phyloP scores from a whole-genome alignment of 2,329 filamentous ascomycete genomes.

The Dothideomycetidae sp. region DNA sequence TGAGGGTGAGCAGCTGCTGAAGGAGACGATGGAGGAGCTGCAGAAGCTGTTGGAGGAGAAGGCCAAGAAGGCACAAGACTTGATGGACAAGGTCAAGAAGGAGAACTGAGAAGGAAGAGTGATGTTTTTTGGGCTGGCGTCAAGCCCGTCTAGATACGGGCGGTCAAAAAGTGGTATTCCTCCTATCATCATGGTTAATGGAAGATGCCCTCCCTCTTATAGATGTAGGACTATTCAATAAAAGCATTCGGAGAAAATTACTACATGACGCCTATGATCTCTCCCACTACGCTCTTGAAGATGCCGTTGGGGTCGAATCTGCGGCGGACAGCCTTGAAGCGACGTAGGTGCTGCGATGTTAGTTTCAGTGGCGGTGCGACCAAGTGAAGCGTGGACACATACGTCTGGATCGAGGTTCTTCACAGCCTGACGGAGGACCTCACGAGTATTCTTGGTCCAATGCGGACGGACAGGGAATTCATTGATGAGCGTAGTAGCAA shows the following conservation, averaged over 20 bases:
- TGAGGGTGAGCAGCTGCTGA: conserved; percentile 54
- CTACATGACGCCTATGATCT: neutral
- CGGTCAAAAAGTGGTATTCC: too few relatives aligned
- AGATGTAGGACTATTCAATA: neutral
- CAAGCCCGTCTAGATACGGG: too few relatives aligned
- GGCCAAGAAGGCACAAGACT: conserved; percentile 42
- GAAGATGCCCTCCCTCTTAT: too few relatives aligned
- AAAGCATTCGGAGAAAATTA: neutral
- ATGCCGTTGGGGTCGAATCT: neutral
- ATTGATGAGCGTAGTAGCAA: neutral
- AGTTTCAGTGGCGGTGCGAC: too few relatives aligned
- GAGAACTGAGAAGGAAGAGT: too few relatives aligned
- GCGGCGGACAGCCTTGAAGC: neutral
- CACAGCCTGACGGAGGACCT: neutral
- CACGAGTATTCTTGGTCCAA: neutral
- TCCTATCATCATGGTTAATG: too few relatives aligned
- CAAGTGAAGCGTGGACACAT: neutral
- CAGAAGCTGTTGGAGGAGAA: conserved; percentile 49
- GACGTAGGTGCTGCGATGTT: neutral
- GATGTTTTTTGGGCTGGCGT: too few relatives aligned
- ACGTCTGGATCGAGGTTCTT: neutral
- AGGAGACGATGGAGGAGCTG: conserved; percentile 54
- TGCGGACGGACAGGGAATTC: neutral
- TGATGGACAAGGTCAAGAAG: conserved; percentile 42
- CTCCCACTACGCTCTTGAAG: neutral